phyloP scores from a whole-genome alignment of 495 filamentous ascomycete species.

The Hypomontagnella submonticulosa region DNA sequence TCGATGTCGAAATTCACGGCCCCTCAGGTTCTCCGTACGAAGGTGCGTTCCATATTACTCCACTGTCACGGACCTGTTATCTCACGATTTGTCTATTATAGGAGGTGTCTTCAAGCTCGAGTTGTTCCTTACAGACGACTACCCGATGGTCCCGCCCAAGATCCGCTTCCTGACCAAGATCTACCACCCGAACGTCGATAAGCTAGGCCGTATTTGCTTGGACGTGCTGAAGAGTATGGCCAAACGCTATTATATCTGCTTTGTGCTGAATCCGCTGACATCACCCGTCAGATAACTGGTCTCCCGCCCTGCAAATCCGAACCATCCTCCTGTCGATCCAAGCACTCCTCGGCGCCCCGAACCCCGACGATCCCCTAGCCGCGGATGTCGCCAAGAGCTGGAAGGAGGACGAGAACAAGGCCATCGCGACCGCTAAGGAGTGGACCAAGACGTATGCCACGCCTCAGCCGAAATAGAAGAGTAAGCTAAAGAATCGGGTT shows the following conservation, averaged over 20 bases:
- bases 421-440: conserved; percentile 87
- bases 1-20: conserved; percentile 97
- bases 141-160: conserved; percentile 98
- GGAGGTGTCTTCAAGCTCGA: conserved; percentile 97
- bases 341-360: conserved; percentile 93
- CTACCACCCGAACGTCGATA: conserved; percentile 99
- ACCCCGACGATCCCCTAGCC: conserved; percentile 95
- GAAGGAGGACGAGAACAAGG: conserved; percentile 93
- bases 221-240: conserved; percentile 94
- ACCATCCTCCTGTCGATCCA: conserved; percentile 98
- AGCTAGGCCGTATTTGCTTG: conserved; percentile 94
- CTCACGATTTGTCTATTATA: conserved; percentile 48
- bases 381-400: conserved; percentile 98
- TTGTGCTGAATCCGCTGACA: conserved; percentile 10
- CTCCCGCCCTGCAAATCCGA: conserved; percentile 95
- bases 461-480: conserved; percentile 40
- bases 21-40: conserved; percentile 94
- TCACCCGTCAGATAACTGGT: conserved; percentile 88
- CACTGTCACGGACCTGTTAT: conserved; percentile 2
- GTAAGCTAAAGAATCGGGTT: conserved; percentile 7
- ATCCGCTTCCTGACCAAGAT: conserved; percentile 99
- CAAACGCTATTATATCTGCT: neutral
- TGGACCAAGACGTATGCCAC: conserved; percentile 84
- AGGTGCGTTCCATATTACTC: conserved; percentile 59
- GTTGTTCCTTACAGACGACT: conserved; percentile 98